Evolutionary conservation across 2,329 filamentous ascomycete species (phyloP), one percentile per base, ranked within the genome.

Genomic region (Trichoderma sp.): DNA sequence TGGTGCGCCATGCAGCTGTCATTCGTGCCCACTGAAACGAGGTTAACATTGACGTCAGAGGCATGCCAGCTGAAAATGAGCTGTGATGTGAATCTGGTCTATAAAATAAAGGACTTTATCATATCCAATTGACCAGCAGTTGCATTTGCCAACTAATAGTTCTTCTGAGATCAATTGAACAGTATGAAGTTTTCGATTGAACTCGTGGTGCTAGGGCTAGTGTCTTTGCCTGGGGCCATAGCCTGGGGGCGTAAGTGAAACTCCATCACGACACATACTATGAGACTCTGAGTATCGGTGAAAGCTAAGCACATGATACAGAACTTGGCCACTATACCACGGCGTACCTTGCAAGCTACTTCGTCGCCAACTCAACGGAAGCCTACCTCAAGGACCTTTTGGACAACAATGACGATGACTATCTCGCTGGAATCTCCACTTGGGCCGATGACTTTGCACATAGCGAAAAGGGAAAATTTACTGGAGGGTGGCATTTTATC

Each of bases 391-490:
- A 57, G 5, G 15, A 28, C 4, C 53, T 57, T 7, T 11, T 57
- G 7, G 26, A 2, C 13, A 30, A 57, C 1, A 28, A 30, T 0
- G 1, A 57, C 53, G 53, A 57, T 1, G 26, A 30, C 15, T 57
- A 57, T 1, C 53, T 57, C 2, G 53, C 53, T 20, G 15, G n/a
- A 8, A 28, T 57, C 8, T 8, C 53, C 23, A 30, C 15, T 4
- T 57, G 3, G 3, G 53, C 53, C 1, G 53, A 57, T 6, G 7
- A 6, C 8, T 30, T 30, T n/a, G 17, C 6, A 2, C 6, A 57
- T 17, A 8, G 0, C 2, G 3, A 5, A 1, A 1, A 30, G 17
- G 53, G 53, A 57, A 1, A 20, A 0, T 57, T 2, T 12, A 57
- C 53, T 3, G 2, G 9, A 30, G 17, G 17, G 7, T 57, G 17